These are phyloP conservation scores for Rubroshorea leprosula DNA, from an alignment of 345 rosid species.

Conservation along the genomic window DNA sequence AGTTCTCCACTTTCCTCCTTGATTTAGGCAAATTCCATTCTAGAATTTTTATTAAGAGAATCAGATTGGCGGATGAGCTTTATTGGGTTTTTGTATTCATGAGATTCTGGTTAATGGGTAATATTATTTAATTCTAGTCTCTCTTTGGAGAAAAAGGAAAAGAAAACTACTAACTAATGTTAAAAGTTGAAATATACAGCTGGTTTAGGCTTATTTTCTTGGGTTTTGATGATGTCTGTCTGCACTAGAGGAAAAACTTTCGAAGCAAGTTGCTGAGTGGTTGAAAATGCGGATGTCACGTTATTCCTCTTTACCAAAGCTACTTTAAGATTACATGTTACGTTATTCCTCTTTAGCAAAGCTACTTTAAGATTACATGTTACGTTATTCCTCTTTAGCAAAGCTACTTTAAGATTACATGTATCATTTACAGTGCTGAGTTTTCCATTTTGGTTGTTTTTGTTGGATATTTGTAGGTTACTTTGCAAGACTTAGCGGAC, in stretches of 20 bases:
- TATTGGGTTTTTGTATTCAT: background rate
- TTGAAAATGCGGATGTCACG: background rate
- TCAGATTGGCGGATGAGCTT: background rate
- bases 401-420: constrained; percentile 5
- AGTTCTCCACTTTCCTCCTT: constrained; percentile 16
- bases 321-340: no score
- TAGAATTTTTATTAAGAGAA: background rate
- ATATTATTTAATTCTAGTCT: background rate
- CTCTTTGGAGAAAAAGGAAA: background rate
- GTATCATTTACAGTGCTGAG: background rate
- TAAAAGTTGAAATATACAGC: background rate
- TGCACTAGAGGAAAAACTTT: background rate
- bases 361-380: no score
- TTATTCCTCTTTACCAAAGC: background rate
- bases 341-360: no score
- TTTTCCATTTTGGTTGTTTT: background rate
- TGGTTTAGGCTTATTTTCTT: background rate
- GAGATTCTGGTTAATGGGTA: background rate
- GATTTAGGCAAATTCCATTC: constrained; percentile 1
- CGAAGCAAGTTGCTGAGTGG: constrained; percentile 6
- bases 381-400: background rate
- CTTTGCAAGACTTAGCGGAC: constrained; percentile 67
- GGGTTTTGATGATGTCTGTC: background rate
- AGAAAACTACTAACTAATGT: background rate
- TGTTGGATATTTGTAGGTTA: constrained; percentile 39